phyloP scores from a whole-genome alignment of 768 basidiomycete species.

The Tulasnella sp. region DNA sequence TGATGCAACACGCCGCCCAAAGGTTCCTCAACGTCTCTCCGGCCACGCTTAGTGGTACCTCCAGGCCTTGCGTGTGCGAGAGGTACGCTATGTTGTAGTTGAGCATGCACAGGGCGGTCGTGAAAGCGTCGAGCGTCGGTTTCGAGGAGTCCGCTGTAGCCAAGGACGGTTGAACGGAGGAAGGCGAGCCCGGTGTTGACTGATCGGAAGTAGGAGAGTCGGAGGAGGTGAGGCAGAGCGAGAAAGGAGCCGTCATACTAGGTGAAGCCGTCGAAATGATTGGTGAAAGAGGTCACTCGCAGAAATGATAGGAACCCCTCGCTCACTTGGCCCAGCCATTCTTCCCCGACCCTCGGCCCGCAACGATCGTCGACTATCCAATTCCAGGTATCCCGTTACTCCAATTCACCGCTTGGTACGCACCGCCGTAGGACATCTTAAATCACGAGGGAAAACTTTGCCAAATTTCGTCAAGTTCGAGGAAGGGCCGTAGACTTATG shows the following conservation, averaged over 20 bases:
- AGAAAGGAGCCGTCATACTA: slow-evolving; percentile 60
- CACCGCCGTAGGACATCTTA: no score
- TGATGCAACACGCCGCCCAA: slow-evolving; percentile 69
- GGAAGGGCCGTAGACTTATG: no score
- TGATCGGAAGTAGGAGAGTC: slow-evolving; percentile 28
- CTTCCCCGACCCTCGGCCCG: slow-evolving; percentile 49
- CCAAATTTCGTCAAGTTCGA: no score
- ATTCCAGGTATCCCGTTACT: slow-evolving; percentile 52
- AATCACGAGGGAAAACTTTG: no score
- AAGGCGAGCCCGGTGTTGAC: slow-evolving; percentile 23
- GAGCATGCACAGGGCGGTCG: slow-evolving; percentile 74
- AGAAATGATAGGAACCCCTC: background rate
- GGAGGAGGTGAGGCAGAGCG: slow-evolving; percentile 44
- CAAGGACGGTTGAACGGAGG: slow-evolving; percentile 1
- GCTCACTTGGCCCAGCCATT: slow-evolving; percentile 61
- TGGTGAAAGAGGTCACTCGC: no score
- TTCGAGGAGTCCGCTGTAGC: background rate
- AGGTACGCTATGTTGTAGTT: slow-evolving; percentile 74
- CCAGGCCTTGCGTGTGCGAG: slow-evolving; percentile 54
- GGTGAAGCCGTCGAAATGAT: background rate
- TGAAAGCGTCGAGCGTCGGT: slow-evolving; percentile 33
- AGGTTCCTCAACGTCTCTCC: slow-evolving; percentile 68
- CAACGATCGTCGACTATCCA: slow-evolving; percentile 67
- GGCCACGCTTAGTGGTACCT: slow-evolving; percentile 5
- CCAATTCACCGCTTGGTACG: slow-evolving; percentile 60